These are phyloP conservation scores for Begonia loranthoides DNA, from an alignment of 306 rosid species.

Conservation along the genomic window DNA sequence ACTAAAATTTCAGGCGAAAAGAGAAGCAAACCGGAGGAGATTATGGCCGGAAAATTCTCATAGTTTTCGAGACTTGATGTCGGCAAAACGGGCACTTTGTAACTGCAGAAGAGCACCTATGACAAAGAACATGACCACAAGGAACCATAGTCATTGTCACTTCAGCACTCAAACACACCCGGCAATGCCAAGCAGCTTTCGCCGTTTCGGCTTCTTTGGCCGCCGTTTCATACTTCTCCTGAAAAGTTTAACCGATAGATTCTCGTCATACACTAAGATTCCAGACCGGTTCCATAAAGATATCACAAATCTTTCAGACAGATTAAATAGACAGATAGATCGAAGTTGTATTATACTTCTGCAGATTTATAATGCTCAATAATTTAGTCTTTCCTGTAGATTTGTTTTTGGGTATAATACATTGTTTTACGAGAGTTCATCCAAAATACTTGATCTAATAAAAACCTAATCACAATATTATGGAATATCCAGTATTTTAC, in stretches of 20 bases:
- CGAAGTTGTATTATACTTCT: too few species aligned
- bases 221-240: slow-evolving; percentile 73
- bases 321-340: too few species aligned
- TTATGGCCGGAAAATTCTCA: slow-evolving; percentile 74
- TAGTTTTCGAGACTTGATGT: slow-evolving; percentile 61
- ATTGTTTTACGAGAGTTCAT: too few species aligned
- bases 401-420: too few species aligned
- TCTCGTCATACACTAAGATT: too few species aligned
- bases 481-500: slow-evolving; percentile 27
- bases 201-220: slow-evolving; percentile 87
- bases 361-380: too few species aligned
- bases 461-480: slow-evolving; percentile 5
- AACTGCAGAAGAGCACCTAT: slow-evolving; percentile 83
- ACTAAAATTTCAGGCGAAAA: too few species aligned
- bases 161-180: slow-evolving; percentile 76
- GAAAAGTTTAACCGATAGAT: slow-evolving; percentile 14
- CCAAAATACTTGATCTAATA: slow-evolving; percentile 2
- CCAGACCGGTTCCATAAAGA: too few species aligned
- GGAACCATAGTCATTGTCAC: slow-evolving; percentile 76
- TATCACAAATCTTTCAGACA: too few species aligned
- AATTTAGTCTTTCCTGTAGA: too few species aligned
- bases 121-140: slow-evolving; percentile 95
- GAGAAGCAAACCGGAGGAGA: neutral
- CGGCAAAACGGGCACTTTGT: slow-evolving; percentile 89
- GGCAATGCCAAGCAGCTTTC: slow-evolving; percentile 87